Conservation (phyloP, 2,329 filamentous ascomycete genomes). For the Sarocladium strictum region DNA sequence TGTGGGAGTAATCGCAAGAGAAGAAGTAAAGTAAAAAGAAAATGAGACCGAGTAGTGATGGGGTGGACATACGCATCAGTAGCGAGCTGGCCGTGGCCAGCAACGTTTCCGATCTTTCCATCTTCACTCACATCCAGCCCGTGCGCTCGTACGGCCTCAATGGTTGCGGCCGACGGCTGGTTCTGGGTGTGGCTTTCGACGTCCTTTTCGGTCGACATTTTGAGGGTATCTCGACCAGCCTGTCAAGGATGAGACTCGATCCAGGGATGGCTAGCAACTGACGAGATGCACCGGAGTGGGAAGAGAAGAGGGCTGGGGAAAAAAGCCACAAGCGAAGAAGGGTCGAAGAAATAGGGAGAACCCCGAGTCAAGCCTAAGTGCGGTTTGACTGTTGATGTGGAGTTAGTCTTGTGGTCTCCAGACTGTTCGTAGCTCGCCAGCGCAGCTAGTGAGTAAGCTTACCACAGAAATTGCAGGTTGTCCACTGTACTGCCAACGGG, state of each 20-base stretch:
- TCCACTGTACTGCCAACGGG: not conserved
- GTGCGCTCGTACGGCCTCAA: conserved; percentile 1
- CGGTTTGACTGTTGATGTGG: not conserved
- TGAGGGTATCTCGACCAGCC: not conserved
- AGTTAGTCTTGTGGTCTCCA: not conserved
- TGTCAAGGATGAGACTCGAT: not conserved
- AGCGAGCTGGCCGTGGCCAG: conserved; percentile 6
- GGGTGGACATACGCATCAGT: conserved; percentile 1
- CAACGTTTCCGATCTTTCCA: conserved; percentile 8
- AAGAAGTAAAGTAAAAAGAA: not conserved
- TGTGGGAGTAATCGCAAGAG: not conserved
- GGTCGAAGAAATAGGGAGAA: conserved; percentile 1
- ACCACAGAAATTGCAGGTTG: not conserved
- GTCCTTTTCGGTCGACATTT: not conserved
- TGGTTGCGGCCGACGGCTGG: not conserved
- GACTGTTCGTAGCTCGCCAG: not conserved
- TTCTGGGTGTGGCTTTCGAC: not conserved
- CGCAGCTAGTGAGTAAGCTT: not conserved
- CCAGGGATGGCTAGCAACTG: not conserved
- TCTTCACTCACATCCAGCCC: conserved; percentile 1
- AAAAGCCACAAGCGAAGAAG: not conserved
- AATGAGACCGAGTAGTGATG: not conserved
- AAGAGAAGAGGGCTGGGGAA: not conserved
- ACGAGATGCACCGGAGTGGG: not conserved
- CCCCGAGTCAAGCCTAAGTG: not conserved